These are phyloP conservation scores for Suillus sp. DNA, from an alignment of 768 basidiomycete species.

Conservation along the genomic window DNA sequence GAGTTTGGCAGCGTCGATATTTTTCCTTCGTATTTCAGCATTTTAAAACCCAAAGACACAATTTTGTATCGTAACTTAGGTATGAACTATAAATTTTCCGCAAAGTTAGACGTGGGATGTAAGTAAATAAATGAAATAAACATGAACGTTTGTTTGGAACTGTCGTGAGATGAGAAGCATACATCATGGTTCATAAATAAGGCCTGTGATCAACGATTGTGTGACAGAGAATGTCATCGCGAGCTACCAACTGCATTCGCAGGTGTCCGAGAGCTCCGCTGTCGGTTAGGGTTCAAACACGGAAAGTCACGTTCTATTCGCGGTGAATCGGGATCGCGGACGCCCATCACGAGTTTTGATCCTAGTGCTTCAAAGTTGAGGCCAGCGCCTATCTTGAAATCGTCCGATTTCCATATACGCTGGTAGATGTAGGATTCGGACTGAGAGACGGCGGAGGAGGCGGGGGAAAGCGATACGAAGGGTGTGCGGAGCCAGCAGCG, in stretches of 20 bases:
- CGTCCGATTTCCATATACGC: slow-evolving; percentile 65
- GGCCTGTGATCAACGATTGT: slow-evolving; percentile 15
- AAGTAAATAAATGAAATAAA: background rate
- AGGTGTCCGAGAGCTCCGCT: slow-evolving; percentile 19
- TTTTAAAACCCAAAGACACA: slow-evolving; percentile 23
- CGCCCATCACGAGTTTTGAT: slow-evolving; percentile 52
- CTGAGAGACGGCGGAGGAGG: slow-evolving; percentile 38
- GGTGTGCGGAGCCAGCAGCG: slow-evolving; percentile 65
- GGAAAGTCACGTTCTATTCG: slow-evolving; percentile 12
- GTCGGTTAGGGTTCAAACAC: slow-evolving; percentile 10
- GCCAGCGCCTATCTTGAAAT: slow-evolving; percentile 58
- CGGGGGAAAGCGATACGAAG: slow-evolving; percentile 29
- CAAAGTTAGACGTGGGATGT: slow-evolving; percentile 6
- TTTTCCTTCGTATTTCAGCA: slow-evolving; percentile 23
- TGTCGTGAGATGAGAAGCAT: background rate
- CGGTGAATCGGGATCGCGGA: slow-evolving; percentile 24
- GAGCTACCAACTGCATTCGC: background rate
- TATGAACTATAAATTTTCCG: slow-evolving; percentile 36
- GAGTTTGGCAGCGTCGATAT: slow-evolving; percentile 11
- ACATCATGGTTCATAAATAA: background rate
- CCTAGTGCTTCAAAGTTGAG: slow-evolving; percentile 58
- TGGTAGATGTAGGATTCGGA: slow-evolving; percentile 60
- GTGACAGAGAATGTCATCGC: background rate
- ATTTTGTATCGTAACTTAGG: slow-evolving; percentile 35
- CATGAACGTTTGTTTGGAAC: background rate